Conservation (phyloP, 441 rosid species). For the Jatropha multifida region DNA sequence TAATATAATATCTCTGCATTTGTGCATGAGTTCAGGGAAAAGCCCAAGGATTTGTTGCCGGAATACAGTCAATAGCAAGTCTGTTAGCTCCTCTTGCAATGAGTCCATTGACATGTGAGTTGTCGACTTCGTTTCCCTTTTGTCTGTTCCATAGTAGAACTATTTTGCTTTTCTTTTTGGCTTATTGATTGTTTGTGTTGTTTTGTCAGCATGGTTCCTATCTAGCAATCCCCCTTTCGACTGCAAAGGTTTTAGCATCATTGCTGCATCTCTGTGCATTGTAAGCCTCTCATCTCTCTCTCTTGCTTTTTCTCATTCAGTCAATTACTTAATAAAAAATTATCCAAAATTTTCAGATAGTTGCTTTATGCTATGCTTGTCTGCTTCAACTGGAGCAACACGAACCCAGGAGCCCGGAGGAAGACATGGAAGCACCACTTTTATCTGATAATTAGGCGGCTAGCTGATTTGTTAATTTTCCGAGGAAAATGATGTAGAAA, state of each 20-base stretch:
- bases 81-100: conserved; percentile 52
- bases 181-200: not conserved
- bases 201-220: conserved; percentile 46
- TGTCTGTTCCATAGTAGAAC: not conserved
- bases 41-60: conserved; percentile 58
- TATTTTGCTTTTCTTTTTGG: not conserved
- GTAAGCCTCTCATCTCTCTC: conserved; percentile 20
- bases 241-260: conserved; percentile 61
- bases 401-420: conserved; percentile 4
- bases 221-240: conserved; percentile 46
- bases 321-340: not conserved
- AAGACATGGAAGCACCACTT: conserved; percentile 41
- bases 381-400: conserved; percentile 31
- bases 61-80: conserved; percentile 51
- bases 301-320: not conserved
- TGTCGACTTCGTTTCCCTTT: not conserved
- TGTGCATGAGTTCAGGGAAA: conserved; percentile 36
- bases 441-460: conserved; percentile 14
- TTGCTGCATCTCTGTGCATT: conserved; percentile 48
- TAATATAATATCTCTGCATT: not conserved
- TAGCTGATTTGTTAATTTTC: not conserved
- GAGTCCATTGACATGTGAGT: conserved; percentile 60
- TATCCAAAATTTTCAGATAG: conserved; percentile 27
- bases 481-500: conserved; percentile 5
- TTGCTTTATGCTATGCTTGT: conserved; percentile 41